Evolutionary conservation across 2,329 filamentous ascomycete species (phyloP), one percentile per base, ranked within the genome.

Genomic region (Colletotrichum falcatum): DNA sequence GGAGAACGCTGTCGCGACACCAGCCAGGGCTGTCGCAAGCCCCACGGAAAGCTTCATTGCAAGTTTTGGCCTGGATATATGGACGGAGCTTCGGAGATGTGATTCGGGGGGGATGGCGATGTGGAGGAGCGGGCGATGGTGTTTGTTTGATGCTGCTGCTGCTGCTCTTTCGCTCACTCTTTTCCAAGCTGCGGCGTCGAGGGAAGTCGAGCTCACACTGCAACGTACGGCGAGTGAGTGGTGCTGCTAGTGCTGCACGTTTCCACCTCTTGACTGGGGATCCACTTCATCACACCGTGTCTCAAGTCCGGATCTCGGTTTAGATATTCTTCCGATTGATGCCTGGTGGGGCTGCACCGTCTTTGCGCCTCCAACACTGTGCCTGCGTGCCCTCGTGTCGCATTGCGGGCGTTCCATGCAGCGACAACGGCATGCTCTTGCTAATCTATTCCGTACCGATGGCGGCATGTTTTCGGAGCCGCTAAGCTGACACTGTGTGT

Each of bases 21-120:
- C 78, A 65, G 77, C 78, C 61, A 84, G 75, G 71, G 79, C 80
- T 71, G 79, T 79, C 66, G 79, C 75, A 70, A 83, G 76, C 76
- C 82, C 82, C 72, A 80, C 73, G 70, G 75, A 79, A 75, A 83
- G 80, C 81, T 82, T 84, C 83, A 84, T 84, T 77, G 75, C 82
- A 78, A 60, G 53, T 37, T 48, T 53, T 64, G 14, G 49, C 35
- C 20, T 51, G 28, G 20, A 48, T 60, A 35, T 39, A 55, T 51
- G 28, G 20, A 48, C 56, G 42, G 46, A 55, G 39, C 37, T 64
- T 64, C 63, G 62, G 28, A 30, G 58, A 58, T 63, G 30, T 9
- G 37, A 58, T 26, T 37, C 33, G 42, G 42, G 30, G 30, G 44
- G 55, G 62, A 66, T 66, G 61, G 39, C 39, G 28, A 61, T 59